Percentiles rank a stretch among this genome's conserved stretches.
phyloP scores from a whole-genome alignment of 345 rosid species.

The Moricandia moricandioides region DNA sequence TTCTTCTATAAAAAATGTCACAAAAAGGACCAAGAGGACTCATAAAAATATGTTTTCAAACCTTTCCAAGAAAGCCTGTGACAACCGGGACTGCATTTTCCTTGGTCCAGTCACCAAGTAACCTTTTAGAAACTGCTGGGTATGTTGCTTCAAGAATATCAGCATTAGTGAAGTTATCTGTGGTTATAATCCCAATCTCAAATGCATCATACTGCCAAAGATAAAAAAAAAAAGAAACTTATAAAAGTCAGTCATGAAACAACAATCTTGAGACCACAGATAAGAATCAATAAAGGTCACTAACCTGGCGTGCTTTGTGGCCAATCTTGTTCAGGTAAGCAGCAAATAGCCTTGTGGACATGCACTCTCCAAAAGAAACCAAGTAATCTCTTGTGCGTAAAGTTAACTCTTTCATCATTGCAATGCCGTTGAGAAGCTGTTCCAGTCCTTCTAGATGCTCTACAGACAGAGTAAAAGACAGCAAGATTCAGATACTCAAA shows the following conservation, averaged over 20 bases:
- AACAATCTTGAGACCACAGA: not conserved
- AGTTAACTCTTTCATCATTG: conserved; percentile 12
- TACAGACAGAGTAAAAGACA: not conserved
- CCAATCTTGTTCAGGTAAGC: conserved; percentile 2
- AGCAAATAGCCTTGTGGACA: conserved; percentile 5
- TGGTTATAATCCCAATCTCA: conserved; percentile 4
- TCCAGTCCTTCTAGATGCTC: conserved; percentile 6
- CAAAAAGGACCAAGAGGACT: not conserved
- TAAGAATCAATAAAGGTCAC: not conserved
- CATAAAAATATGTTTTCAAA: not conserved
- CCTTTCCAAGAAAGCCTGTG: conserved; percentile 14
- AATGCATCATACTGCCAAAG: not conserved
- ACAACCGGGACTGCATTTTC: not conserved
- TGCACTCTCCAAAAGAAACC: conserved; percentile 16
- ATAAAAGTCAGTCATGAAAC: not conserved
- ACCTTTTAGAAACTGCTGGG: conserved; percentile 8
- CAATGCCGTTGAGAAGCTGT: conserved; percentile 3
- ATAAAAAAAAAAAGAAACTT: not conserved
- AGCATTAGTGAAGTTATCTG: conserved; percentile 6
- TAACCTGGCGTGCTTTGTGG: not conserved
- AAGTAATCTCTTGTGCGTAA: conserved; percentile 7
- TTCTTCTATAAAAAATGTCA: not conserved
- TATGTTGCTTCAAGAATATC: conserved; percentile 6
- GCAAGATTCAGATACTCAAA: not conserved
- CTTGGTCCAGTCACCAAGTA: conserved; percentile 7